Evolutionary conservation across 306 rosid genomes (phyloP).

Genomic region (Senna tora): DNA sequence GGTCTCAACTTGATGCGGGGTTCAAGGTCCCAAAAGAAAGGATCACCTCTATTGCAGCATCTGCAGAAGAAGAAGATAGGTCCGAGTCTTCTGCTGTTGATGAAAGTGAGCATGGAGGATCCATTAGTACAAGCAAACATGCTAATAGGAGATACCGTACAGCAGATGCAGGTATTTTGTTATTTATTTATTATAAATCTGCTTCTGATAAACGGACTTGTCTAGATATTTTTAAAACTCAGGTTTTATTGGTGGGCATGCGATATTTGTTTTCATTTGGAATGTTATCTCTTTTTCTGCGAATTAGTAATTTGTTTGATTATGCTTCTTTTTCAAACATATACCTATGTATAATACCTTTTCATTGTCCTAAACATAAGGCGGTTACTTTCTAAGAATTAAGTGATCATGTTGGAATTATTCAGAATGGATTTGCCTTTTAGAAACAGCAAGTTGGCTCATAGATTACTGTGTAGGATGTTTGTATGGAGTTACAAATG

Average conservation of each 20-base stretch:
- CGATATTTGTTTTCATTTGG: not conserved
- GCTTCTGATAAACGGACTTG: constrained; percentile 4
- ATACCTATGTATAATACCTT: not conserved
- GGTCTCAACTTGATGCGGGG: constrained; percentile 52
- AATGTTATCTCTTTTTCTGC: not conserved
- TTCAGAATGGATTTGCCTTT: not conserved
- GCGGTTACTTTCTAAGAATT: not conserved
- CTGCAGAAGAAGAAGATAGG: constrained; percentile 71
- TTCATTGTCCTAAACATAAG: constrained; percentile 6
- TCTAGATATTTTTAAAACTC: not conserved
- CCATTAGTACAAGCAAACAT: constrained; percentile 34
- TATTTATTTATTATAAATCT: not conserved
- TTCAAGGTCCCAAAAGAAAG: constrained; percentile 83
- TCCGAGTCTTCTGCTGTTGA: constrained; percentile 49
- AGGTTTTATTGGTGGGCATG: not conserved
- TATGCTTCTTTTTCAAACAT: constrained; percentile 3
- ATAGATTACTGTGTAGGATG: not conserved
- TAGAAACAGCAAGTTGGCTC: not conserved
- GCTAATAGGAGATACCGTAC: constrained; percentile 66
- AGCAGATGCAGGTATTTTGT: constrained; percentile 47
- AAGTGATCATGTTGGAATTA: not conserved
- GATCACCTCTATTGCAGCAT: constrained; percentile 62
- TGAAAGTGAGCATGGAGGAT: constrained; percentile 46
- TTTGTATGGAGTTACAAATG: constrained; percentile 1
- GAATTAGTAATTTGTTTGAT: constrained; percentile 1